Base-by-base conservation (phyloP, 768 basidiomycete genomes). In the Auricularia sp. region DNA sequence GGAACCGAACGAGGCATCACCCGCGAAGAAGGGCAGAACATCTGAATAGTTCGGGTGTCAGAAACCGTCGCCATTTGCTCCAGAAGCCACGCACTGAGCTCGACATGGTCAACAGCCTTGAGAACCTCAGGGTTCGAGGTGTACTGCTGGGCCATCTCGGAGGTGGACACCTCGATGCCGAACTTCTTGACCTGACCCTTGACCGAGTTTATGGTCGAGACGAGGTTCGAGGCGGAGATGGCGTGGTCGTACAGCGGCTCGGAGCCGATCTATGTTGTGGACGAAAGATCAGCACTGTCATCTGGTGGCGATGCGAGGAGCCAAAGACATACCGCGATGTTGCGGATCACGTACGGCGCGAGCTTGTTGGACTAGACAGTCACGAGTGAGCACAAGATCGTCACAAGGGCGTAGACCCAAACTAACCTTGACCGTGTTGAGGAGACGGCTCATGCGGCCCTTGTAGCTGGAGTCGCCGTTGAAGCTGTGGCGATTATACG, bases 141-240 rank as follows among this genome's bases (percentile, higher is more conserved):
- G 21, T 62, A 68, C 23, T 68, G 65, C 54, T 67, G 67, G 47
- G 62, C 61, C 65, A 69, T 67, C 18, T 69, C 68, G 10, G 67
- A 67, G 12, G 66, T 69, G n/a, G 68, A 65, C 36, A 69, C 67
- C 51, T 56, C 44, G 61, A 69, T 67, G 21, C 65, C 67, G 56
- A 58, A 63, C 33, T 60, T 36, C 29, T 36, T 56, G 34, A 64
- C 62, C 14, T 60, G 62, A 54, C 43, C 58, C 61, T 67, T 67
- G 60, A 69, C 59, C 35, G 66, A 61, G 16, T 61, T 11, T 47
- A 67, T 60, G 11, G 66, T 44, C 34, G 61, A 53, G 16, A 62
- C 67, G 12, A 67, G 67, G 11, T 58, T 60, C 23, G 36, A 34
- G 3, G 65, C 36, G 35, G 65, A 66, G 8, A 62, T 62, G 14